phyloP scores from a whole-genome alignment of 78 protist genomes.

The Guillardia theta region DNA sequence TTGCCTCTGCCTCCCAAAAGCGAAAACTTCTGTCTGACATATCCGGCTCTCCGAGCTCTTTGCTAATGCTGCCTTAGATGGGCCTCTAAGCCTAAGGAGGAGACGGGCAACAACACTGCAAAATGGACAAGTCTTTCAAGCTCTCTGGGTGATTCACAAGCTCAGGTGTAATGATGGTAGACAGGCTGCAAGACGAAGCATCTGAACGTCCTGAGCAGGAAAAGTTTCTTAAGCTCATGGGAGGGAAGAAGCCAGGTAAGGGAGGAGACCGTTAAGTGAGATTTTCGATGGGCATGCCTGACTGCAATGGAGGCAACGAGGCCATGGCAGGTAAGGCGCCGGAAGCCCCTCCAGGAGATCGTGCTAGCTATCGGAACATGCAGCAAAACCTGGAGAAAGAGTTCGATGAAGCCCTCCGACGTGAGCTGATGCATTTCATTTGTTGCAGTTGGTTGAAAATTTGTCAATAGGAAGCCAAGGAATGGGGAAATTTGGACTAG shows the following conservation, averaged over 20 bases:
- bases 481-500: too few relatives aligned
- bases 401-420: background rate
- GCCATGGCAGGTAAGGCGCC: background rate
- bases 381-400: background rate
- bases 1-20: too few relatives aligned
- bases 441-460: too few relatives aligned
- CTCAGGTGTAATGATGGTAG: too few relatives aligned
- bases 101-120: background rate
- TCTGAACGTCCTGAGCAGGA: background rate
- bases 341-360: background rate
- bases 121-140: background rate
- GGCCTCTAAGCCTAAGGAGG: background rate
- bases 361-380: background rate
- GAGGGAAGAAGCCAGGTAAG: background rate
- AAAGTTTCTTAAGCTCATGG: slow-evolving; percentile 17
- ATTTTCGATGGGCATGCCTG: background rate
- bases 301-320: background rate
- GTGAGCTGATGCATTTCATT: too few relatives aligned
- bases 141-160: background rate
- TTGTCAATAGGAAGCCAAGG: too few relatives aligned
- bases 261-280: background rate
- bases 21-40: background rate
- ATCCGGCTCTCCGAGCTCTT: too few relatives aligned
- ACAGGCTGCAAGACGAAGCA: background rate
- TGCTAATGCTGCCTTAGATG: too few relatives aligned